Evolutionary conservation across 441 rosid species (phyloP).

Genomic region (Rhodomyrtus psidioides): DNA sequence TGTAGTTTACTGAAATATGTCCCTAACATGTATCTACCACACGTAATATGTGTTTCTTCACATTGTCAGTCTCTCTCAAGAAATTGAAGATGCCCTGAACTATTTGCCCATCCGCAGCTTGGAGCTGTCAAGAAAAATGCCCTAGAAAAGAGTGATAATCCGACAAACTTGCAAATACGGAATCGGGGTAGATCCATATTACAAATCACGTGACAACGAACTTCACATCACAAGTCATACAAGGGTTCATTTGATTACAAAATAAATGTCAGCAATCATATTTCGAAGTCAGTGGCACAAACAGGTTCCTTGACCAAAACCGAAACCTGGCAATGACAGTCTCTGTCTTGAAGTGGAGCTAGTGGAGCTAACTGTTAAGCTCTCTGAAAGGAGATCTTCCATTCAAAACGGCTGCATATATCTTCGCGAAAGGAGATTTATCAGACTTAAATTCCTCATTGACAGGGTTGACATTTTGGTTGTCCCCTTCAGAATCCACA

Average conservation of each 20-base stretch:
- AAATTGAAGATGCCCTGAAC: neutral
- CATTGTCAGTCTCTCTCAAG: neutral
- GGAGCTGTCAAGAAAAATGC: neutral
- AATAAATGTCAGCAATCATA: neutral
- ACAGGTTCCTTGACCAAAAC: neutral
- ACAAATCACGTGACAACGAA: neutral
- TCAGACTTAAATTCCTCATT: slow-evolving; percentile 29
- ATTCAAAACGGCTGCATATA: slow-evolving; percentile 17
- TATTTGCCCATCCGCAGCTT: neutral
- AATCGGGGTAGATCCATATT: neutral
- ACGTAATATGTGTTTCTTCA: neutral
- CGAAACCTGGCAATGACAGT: neutral
- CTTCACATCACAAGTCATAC: neutral
- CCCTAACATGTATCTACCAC: neutral
- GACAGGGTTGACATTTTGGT: slow-evolving; percentile 15
- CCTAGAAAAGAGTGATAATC: neutral
- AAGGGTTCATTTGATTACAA: neutral
- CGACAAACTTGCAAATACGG: neutral
- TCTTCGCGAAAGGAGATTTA: slow-evolving; percentile 35
- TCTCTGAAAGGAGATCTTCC: slow-evolving; percentile 70
- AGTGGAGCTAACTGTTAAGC: slow-evolving; percentile 40
- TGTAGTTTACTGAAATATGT: neutral
- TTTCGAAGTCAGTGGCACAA: neutral
- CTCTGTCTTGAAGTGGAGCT: slow-evolving; percentile 3
- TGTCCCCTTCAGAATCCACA: slow-evolving; percentile 3